These are phyloP conservation scores for Saccharomycopsis guyanensis DNA, from an alignment of 805 yeast species.

Conservation along the genomic window DNA sequence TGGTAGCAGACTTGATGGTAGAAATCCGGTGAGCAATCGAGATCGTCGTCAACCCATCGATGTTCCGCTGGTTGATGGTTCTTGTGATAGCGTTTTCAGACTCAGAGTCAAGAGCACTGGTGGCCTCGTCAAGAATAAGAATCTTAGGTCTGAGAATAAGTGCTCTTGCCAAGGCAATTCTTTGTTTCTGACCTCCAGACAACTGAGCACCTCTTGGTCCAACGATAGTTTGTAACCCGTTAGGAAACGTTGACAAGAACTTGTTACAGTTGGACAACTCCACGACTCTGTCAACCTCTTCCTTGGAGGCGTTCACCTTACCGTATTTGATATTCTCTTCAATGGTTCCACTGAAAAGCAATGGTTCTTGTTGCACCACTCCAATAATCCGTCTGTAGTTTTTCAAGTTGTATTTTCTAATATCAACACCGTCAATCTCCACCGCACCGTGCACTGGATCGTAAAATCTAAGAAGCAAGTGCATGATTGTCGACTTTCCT, in stretches of 20 bases:
- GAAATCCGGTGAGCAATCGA: slow-evolving; percentile 89
- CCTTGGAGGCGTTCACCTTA: slow-evolving; percentile 47
- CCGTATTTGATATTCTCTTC: slow-evolving; percentile 82
- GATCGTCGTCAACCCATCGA: slow-evolving; percentile 61
- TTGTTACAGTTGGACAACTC: slow-evolving; percentile 63
- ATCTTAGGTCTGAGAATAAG: slow-evolving; percentile 70
- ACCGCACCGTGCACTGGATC: slow-evolving; percentile 67
- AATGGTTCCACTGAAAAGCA: slow-evolving; percentile 78
- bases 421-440: slow-evolving; percentile 53
- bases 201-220: slow-evolving; percentile 86
- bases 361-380: slow-evolving; percentile 91
- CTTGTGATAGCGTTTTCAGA: slow-evolving; percentile 80
- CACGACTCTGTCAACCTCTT: slow-evolving; percentile 53
- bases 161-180: slow-evolving; percentile 87
- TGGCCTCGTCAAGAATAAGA: slow-evolving; percentile 87
- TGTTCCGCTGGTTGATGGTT: slow-evolving; percentile 51
- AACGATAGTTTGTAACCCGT: slow-evolving; percentile 70
- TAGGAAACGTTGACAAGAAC: slow-evolving; percentile 71
- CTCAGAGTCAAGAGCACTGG: slow-evolving; percentile 86
- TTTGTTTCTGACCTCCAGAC: slow-evolving; percentile 92
- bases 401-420: slow-evolving; percentile 61
- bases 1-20: slow-evolving; percentile 75
- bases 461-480: slow-evolving; percentile 73
- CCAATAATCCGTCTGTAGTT: slow-evolving; percentile 69
- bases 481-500: slow-evolving; percentile 85